Base-by-base conservation (phyloP, 345 rosid species). In the Eutrema yunnanense region DNA sequence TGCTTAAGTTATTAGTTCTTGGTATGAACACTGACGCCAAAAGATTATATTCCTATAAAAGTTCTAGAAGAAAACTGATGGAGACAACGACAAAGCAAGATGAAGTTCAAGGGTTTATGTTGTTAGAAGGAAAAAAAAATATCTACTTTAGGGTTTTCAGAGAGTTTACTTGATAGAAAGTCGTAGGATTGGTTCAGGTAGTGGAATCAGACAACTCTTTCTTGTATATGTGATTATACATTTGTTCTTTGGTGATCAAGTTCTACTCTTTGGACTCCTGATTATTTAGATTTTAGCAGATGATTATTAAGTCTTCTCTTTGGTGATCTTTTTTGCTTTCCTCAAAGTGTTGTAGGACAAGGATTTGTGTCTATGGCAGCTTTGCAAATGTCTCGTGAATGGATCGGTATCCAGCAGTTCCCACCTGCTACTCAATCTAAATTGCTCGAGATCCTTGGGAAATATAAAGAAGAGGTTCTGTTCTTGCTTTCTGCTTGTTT, bases 361-460 rank as follows among this genome's bases (percentile, higher is more conserved):
- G 54, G 44, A 36, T 37, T 16, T 32, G 27, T 33, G 63, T 65
- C 52, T 51, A 71, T 77, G 80, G 80, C 80, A 80, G 85, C 83
- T 29, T 52, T 84, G 61, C 87, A 73, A 67, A 55, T 78, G 73
- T 41, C 84, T 47, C 93, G 93, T 58, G 97, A 91, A 70, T 91
- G 97, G 97, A 52, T 59, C 3, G 91, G 93, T 70, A 86, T 91
- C 73, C 89, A 88, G 57, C 90, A 86, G 79, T 91, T 91, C 77
- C 97, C 97, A 29, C 41, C 88, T 40, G 87, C 92, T 65, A 89
- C 93, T 12, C 92, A 88, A 76, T 79, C 80, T 71, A 89, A 84
- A 74, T 80, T 91, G 71, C 84, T 85, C 6, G 96, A 88, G 74
- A 72, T 87, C 73, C 84, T 91, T 56, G 96, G 85, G 27, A 87